Conservation (phyloP, 768 basidiomycete species). For the Suillus spraguei region DNA sequence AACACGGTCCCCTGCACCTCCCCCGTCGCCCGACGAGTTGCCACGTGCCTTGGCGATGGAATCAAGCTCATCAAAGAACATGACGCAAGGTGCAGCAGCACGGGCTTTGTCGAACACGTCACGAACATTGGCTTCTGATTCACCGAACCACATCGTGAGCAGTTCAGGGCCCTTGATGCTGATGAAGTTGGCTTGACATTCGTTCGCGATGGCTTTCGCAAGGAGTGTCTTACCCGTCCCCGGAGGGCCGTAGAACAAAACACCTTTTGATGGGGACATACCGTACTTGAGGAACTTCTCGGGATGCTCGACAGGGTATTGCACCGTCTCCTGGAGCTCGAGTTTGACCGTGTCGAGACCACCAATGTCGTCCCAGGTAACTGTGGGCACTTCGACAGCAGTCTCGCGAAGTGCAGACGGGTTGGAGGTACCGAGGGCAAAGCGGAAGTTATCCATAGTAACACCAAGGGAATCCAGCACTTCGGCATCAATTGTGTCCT, state of each 20-base stretch:
- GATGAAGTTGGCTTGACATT: conserved; percentile 99
- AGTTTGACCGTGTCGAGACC: conserved; percentile 99
- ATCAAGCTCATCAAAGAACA: conserved; percentile 99
- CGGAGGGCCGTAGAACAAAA: conserved; percentile 98
- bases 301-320: conserved; percentile 99
- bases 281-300: conserved; percentile 99
- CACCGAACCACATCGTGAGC: conserved; percentile 99
- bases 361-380: conserved; percentile 99
- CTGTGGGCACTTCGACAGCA: conserved; percentile 97
- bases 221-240: conserved; percentile 99
- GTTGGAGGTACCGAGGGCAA: conserved; percentile 96
- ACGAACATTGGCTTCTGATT: conserved; percentile 99
- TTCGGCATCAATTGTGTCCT: conserved; percentile 99
- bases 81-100: conserved; percentile 98
- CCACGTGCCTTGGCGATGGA: conserved; percentile 99
- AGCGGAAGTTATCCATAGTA: conserved; percentile 99
- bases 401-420: conserved; percentile 99
- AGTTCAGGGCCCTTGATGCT: conserved; percentile 99
- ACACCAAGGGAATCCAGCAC: conserved; percentile 98
- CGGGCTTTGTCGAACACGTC: conserved; percentile 99
- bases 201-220: conserved; percentile 98
- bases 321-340: conserved; percentile 98
- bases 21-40: conserved; percentile 79
- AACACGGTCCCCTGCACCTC: conserved; percentile 97
- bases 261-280: conserved; percentile 99